Conservation (phyloP, 2,329 filamentous ascomycete genomes). For the Venturia aucupariae region DNA sequence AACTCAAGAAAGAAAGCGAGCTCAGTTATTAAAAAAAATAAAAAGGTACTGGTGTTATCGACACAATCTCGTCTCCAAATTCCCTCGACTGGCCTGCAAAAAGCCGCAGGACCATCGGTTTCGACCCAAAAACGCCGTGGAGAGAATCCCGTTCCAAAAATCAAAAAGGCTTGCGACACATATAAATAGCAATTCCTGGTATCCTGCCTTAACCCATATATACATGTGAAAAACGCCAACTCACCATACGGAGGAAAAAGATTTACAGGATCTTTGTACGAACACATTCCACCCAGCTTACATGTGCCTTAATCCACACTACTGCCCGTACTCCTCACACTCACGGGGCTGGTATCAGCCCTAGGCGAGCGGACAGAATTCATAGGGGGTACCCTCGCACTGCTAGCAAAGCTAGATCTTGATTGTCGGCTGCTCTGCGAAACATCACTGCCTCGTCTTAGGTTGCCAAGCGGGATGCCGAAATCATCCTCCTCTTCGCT, state of each 20-base stretch:
- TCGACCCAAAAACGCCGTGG: background rate
- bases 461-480: conserved; percentile 36
- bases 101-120: too few species aligned
- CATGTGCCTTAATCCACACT: background rate
- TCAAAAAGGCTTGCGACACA: background rate
- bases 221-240: background rate
- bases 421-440: background rate
- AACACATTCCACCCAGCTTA: background rate
- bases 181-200: background rate
- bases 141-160: background rate
- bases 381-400: background rate
- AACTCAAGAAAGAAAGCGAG: too few species aligned
- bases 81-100: too few species aligned
- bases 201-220: background rate
- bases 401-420: background rate
- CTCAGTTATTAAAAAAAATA: too few species aligned
- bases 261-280: background rate
- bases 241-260: background rate
- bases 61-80: too few species aligned
- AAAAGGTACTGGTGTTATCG: too few species aligned
- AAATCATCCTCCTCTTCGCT: conserved; percentile 45
- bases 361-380: background rate
- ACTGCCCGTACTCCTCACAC: background rate
- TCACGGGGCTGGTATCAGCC: background rate
- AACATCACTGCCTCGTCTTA: conserved; percentile 10